Base-by-base conservation (phyloP, 2,329 filamentous ascomycete species). In the Pyricularia grisea region DNA sequence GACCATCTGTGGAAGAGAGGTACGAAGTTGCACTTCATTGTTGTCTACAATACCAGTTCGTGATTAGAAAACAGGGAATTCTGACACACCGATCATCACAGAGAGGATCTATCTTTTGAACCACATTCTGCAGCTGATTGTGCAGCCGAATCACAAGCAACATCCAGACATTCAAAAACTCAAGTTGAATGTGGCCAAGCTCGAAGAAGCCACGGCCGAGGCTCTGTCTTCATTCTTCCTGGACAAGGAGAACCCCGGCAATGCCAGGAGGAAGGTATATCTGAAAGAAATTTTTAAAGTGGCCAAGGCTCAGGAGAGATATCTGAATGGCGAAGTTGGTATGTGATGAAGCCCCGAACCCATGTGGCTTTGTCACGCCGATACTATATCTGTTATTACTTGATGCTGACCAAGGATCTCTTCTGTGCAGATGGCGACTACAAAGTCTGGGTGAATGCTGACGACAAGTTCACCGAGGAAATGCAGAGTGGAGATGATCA, bases 1-100 rank as follows among this genome's bases (percentile, higher is more conserved):
- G 90, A 93, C 74, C 91, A 93, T 78, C 79, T 92, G 66, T 85
- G 86, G 73, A 92, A 90, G 75, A 81, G 84, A 74, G 88, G 90
- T 91, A 77, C 74, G 80, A 74, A 42, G 2, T 25, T 27, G 12
- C 33, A 4, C 17, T 33, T 10, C 33, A 4, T 63, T 11, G 72
- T 74, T 12, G 14, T n/a, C n/a, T n/a, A n/a, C 30, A 33, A 4
- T 2, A 33, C 31, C 68, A 74, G 66, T 1, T 9, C 14, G 23
- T 31, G 27, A 25, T 5, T 4, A 31, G 14, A n/a, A 17, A 17
- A 65, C 11, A 25, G n/a, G 6, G 27, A 7, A 28, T 25, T n/a
- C 64, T 66, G 31, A 66, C n/a, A 31, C 2, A 66, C 10, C 2
- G 7, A 11, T 25, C 64, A 25, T 31, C 60, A 3, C 70, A 90